These are phyloP conservation scores for Pichia deserticola DNA, from an alignment of 805 yeast species.

Conservation along the genomic window DNA sequence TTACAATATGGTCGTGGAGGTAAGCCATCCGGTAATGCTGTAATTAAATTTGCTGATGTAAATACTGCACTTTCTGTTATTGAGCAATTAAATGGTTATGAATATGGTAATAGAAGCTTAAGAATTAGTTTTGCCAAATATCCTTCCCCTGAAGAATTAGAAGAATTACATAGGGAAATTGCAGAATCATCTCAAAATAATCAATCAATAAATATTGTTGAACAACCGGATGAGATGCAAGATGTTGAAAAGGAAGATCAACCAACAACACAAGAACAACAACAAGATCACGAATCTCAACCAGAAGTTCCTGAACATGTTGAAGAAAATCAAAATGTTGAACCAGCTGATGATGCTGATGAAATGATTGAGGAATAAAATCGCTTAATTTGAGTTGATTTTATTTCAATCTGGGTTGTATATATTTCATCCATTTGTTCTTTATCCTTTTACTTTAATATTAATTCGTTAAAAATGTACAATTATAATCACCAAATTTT, in stretches of 20 bases:
- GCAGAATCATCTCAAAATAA: not conserved
- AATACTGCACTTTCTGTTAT: constrained; percentile 72
- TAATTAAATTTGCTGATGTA: constrained; percentile 61
- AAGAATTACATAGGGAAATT: constrained; percentile 14
- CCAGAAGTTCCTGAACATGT: too few species aligned
- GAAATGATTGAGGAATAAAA: constrained; percentile 21
- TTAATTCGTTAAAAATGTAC: not conserved
- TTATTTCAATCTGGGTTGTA: too few species aligned
- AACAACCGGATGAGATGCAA: not conserved
- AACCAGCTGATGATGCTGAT: constrained; percentile 13
- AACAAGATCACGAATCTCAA: too few species aligned
- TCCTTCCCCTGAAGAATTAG: constrained; percentile 10
- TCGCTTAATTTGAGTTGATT: not conserved
- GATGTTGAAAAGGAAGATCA: too few species aligned
- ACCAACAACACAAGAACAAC: too few species aligned
- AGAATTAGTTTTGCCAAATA: constrained; percentile 56
- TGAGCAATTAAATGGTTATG: constrained; percentile 65
- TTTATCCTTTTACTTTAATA: not conserved
- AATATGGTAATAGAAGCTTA: constrained; percentile 76
- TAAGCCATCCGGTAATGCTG: constrained; percentile 77
- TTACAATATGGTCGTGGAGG: constrained; percentile 56
- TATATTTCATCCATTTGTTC: too few species aligned
- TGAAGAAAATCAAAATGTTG: not conserved
- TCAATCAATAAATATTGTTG: not conserved
- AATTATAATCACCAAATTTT: not conserved